These are phyloP conservation scores for Gossypium longicalyx DNA, from an alignment of 345 rosid species.

Conservation along the genomic window DNA sequence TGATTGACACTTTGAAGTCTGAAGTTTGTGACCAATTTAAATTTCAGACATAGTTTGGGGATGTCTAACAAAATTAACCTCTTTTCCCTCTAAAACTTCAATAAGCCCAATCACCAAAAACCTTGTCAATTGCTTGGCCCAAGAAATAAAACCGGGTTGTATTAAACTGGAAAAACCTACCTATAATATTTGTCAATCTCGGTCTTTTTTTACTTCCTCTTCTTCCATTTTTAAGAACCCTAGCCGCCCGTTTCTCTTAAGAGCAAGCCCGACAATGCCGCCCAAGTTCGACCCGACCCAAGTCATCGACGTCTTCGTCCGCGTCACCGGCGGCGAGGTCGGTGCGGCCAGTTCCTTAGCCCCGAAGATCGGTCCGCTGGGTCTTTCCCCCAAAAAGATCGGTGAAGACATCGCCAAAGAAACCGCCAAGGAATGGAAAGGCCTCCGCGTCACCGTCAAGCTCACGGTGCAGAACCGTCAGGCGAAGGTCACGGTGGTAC, in stretches of 20 bases:
- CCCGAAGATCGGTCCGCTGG: slow-evolving; percentile 44
- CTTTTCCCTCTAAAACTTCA: too few relatives aligned
- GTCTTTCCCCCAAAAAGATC: slow-evolving; percentile 42
- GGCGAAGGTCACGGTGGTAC: slow-evolving; percentile 59
- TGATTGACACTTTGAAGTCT: too few relatives aligned
- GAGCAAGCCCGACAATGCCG: slow-evolving; percentile 30
- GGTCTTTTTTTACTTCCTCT: background rate
- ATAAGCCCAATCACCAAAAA: too few relatives aligned
- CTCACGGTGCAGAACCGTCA: slow-evolving; percentile 65
- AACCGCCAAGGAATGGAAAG: slow-evolving; percentile 72
- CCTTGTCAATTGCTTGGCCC: too few relatives aligned
- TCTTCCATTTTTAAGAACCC: background rate
- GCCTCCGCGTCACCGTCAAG: slow-evolving; percentile 55
- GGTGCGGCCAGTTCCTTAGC: slow-evolving; percentile 59
- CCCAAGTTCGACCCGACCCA: slow-evolving; percentile 62
- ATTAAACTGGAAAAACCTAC: background rate
- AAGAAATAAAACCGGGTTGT: background rate
- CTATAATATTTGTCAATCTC: too few relatives aligned
- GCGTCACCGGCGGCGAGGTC: slow-evolving; percentile 64
- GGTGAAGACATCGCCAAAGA: slow-evolving; percentile 65
- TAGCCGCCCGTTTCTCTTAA: background rate
- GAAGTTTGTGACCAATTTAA: too few relatives aligned
- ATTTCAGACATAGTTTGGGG: too few relatives aligned
- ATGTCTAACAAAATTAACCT: too few relatives aligned
- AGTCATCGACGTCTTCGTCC: slow-evolving; percentile 58